A percentile compares a stretch with the other conserved stretches of the same genome.
These are phyloP conservation scores for Boletus sp. DNA, from an alignment of 768 basidiomycete genomes.

Conservation along the genomic window DNA sequence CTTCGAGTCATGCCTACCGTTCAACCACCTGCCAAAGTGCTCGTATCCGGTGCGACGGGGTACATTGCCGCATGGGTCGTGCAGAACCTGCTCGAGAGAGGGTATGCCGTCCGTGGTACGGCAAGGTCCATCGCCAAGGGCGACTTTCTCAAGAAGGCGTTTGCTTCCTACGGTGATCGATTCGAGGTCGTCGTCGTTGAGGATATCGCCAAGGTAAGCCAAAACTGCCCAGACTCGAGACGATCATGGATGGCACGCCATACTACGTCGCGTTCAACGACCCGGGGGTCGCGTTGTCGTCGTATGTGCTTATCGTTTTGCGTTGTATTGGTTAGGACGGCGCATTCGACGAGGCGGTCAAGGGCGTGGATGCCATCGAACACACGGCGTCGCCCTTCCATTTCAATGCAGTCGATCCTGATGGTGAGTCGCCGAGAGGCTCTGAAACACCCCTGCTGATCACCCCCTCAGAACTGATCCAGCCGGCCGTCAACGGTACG, in stretches of 20 bases:
- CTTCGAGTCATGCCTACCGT: conserved; percentile 28
- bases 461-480: conserved; percentile 51
- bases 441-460: neutral
- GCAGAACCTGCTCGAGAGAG: conserved; percentile 52
- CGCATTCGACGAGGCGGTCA: conserved; percentile 78
- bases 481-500: conserved; percentile 74
- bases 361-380: conserved; percentile 68
- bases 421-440: conserved; percentile 20
- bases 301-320: neutral
- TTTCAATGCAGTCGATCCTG: conserved; percentile 43
- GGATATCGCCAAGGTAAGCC: conserved; percentile 57
- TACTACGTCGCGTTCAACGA: too few relatives aligned
- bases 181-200: conserved; percentile 67
- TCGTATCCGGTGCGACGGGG: conserved; percentile 27
- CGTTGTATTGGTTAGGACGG: conserved; percentile 40
- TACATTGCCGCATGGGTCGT: conserved; percentile 47
- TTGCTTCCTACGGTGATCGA: conserved; percentile 51
- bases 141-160: conserved; percentile 51
- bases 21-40: conserved; percentile 28
- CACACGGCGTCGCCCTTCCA: conserved; percentile 70
- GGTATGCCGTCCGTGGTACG: conserved; percentile 64
- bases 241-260: neutral
- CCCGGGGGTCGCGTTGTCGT: too few relatives aligned
- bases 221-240: neutral
- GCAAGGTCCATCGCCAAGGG: conserved; percentile 65